Evolutionary conservation across 441 rosid genomes (phyloP).

Genomic region (Corymbia citriodora): DNA sequence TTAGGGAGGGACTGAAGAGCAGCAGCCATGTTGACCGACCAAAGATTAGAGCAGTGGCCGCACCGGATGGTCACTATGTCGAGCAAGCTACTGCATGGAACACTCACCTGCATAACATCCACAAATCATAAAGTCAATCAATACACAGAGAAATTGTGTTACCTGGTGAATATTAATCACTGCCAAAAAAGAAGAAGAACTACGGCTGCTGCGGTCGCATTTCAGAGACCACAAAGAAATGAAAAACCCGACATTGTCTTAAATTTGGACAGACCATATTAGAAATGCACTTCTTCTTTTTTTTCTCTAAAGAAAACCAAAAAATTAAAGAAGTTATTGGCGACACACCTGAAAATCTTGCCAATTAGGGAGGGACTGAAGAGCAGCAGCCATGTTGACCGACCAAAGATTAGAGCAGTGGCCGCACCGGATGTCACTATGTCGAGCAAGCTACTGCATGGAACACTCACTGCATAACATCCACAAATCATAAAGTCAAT

Average conservation of each 20-base stretch:
- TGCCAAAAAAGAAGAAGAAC: background rate
- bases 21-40: slow-evolving; percentile 97
- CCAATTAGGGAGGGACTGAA: slow-evolving; percentile 66
- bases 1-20: slow-evolving; percentile 69
- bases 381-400: slow-evolving; percentile 91
- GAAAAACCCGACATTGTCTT: slow-evolving; percentile 30
- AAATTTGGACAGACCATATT: slow-evolving; percentile 27
- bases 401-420: slow-evolving; percentile 95
- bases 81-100: slow-evolving; percentile 79
- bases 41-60: slow-evolving; percentile 90
- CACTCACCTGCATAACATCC: slow-evolving; percentile 63
- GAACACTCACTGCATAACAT: slow-evolving; percentile 70
- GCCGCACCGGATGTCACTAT: slow-evolving; percentile 91
- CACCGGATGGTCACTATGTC: slow-evolving; percentile 94
- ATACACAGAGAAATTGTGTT: background rate
- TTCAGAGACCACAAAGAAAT: slow-evolving; percentile 1
- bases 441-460: slow-evolving; percentile 78
- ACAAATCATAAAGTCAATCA: background rate
- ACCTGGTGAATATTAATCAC: background rate
- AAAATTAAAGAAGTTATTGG: background rate
- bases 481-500: background rate
- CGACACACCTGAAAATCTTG: slow-evolving; percentile 64
- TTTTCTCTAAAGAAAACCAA: background rate
- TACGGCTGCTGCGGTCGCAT: slow-evolving; percentile 29
- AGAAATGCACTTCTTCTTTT: background rate